phyloP scores from a whole-genome alignment of 1,139 yeast species.

The Taiozyma sp. region DNA sequence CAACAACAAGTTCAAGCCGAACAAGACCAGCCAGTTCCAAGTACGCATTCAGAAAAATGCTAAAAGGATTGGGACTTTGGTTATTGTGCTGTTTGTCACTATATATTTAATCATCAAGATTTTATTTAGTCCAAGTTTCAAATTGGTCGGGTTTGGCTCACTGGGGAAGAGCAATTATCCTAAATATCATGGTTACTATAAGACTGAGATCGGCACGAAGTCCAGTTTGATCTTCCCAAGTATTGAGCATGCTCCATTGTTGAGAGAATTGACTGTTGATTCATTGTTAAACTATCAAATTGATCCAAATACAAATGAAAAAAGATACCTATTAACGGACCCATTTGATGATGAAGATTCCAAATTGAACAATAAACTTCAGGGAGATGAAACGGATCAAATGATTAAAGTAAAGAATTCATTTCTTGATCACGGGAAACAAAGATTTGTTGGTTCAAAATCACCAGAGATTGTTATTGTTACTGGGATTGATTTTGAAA shows the following conservation, averaged over 20 bases:
- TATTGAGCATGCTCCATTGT: conserved; percentile 57
- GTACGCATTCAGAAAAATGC: conserved; percentile 10
- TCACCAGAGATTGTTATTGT: conserved; percentile 74
- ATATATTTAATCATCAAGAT: conserved; percentile 8
- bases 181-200: conserved; percentile 36
- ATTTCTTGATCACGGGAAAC: conserved; percentile 63
- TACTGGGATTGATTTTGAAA: conserved; percentile 75
- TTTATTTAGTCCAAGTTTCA: not conserved
- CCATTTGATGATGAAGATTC: conserved; percentile 28
- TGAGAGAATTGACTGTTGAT: conserved; percentile 51
- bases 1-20: conserved; percentile 24
- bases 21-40: conserved; percentile 11
- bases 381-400: conserved; percentile 32
- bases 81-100: conserved; percentile 4
- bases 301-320: conserved; percentile 36
- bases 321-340: conserved; percentile 45
- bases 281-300: conserved; percentile 42
- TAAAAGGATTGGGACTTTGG: conserved; percentile 10
- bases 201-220: conserved; percentile 40
- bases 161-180: conserved; percentile 15
- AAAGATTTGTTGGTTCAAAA: conserved; percentile 40
- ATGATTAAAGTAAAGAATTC: conserved; percentile 42
- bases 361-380: conserved; percentile 35
- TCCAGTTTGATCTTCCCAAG: conserved; percentile 60
- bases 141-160: not conserved